Evolutionary conservation across 202 grass and related monocot species (phyloP), one percentile per base, ranked within the genome.

Genomic region (Panicum virgatum): DNA sequence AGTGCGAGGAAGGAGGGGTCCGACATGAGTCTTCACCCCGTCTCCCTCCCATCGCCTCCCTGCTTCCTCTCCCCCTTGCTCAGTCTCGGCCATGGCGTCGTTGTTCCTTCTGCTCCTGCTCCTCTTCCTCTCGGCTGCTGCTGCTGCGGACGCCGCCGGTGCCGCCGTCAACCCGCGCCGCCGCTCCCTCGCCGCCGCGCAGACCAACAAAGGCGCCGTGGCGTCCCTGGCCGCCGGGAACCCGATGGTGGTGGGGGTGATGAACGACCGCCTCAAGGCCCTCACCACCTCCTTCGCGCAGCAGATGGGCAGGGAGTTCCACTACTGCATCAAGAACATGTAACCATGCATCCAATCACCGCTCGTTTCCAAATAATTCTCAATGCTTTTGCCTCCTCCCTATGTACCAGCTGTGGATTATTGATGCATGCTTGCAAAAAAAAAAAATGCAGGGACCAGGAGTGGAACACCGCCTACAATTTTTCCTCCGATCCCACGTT

Each of bases 381-480:
- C 43, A 11, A 48, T 37, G 54, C 1, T n/a, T 58, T 57, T 58
- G 22, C n/a, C n/a, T n/a, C 3, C 54, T 58, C 54, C 42, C 66
- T 25, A 16, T 14, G 6, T 29, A 19, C 71, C 19, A 23, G 13
- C 51, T 79, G 76, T n/a, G 7, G 13, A n/a, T n/a, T n/a, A 38
- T 73, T 7, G 18, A 6, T 44, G 18, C 16, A 7, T 64, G 62
- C 43, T 70, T 44, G 16, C 12, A 20, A n/a, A n/a, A n/a, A n/a
- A n/a, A n/a, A n/a, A 20, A 58, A 62, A 57, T 66, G 19, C 82
- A 94, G 94, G 66, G 75, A 97, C 23, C 80, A 63, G 0, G 94
- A 97, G 72, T 97, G 94, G 94, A 91, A 94, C 42, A 75, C 78
- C 18, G 90, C 94, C 45, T 97, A 92, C 72, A 97, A 97, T 86